Evolutionary conservation across 441 rosid genomes (phyloP).

Genomic region (Mallotus repandus): DNA sequence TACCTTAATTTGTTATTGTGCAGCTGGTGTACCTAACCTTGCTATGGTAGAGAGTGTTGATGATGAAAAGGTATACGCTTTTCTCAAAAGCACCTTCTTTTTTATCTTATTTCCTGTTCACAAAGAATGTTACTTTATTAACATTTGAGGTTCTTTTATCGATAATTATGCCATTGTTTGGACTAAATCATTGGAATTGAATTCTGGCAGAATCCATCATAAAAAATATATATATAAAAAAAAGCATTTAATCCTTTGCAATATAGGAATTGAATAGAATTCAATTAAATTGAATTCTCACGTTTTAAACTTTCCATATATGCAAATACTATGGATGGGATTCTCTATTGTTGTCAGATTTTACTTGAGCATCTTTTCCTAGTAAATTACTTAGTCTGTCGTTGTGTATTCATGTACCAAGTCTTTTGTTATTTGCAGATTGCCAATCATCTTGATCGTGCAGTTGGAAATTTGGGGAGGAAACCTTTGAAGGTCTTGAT

Average conservation of each 20-base stretch:
- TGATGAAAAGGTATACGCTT: slow-evolving; percentile 70
- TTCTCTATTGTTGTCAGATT: neutral
- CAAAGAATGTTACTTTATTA: neutral
- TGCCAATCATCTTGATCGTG: slow-evolving; percentile 78
- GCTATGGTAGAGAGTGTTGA: slow-evolving; percentile 84
- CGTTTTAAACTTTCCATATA: too few species aligned
- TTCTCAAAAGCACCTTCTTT: neutral
- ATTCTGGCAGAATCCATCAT: too few species aligned
- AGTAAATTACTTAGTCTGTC: neutral
- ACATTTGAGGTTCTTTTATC: neutral
- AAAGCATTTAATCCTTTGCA: too few species aligned
- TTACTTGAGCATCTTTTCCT: neutral
- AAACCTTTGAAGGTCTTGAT: slow-evolving; percentile 76
- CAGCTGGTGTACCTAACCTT: slow-evolving; percentile 90
- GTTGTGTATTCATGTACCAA: neutral
- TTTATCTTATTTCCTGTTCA: neutral
- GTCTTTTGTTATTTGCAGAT: slow-evolving; percentile 46
- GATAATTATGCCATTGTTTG: neutral
- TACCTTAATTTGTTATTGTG: slow-evolving; percentile 19
- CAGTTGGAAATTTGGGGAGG: slow-evolving; percentile 64
- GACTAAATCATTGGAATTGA: too few species aligned
- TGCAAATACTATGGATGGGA: neutral
- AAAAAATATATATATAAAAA: too few species aligned
- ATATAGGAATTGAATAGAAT: too few species aligned
- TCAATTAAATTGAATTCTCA: too few species aligned